These are phyloP conservation scores for Cubamyces sp. DNA, from an alignment of 768 basidiomycete genomes.

Conservation along the genomic window DNA sequence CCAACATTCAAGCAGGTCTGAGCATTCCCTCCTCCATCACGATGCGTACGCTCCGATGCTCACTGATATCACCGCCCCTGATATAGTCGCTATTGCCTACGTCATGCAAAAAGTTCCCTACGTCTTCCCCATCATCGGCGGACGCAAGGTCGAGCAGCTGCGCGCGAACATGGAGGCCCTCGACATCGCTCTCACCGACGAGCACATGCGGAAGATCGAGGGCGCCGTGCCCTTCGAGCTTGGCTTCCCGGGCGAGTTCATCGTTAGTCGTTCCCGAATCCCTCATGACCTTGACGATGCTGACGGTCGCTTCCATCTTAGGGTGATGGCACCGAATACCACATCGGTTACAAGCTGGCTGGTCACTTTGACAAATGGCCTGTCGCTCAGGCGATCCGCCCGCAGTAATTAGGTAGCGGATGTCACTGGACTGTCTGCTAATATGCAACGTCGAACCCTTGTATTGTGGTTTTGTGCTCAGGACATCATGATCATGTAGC, in stretches of 20 bases:
- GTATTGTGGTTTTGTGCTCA: no score
- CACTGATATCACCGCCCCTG: neutral
- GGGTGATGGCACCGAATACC: conserved; percentile 26
- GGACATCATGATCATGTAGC: no score
- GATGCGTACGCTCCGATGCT: neutral
- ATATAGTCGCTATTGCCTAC: conserved; percentile 26
- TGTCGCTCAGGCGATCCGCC: conserved; percentile 23
- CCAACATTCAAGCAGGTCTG: conserved; percentile 6
- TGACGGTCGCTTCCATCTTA: neutral
- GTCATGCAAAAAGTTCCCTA: conserved; percentile 33
- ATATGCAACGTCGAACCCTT: no score
- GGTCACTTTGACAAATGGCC: conserved; percentile 33
- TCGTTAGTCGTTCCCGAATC: neutral
- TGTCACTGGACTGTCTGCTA: no score
- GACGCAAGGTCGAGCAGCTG: conserved; percentile 17
- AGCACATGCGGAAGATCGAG: conserved; percentile 29
- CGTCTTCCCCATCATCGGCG: conserved; percentile 22
- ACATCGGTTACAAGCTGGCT: conserved; percentile 12
- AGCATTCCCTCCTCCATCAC: no score
- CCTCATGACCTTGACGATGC: no score
- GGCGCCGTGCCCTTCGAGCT: conserved; percentile 25
- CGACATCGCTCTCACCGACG: conserved; percentile 14
- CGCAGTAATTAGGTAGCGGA: neutral
- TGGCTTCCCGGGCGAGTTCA: conserved; percentile 26
- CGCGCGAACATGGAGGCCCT: conserved; percentile 19